phyloP scores from a whole-genome alignment of 805 yeast species.

The Maudiozyma serrabonitensis region DNA sequence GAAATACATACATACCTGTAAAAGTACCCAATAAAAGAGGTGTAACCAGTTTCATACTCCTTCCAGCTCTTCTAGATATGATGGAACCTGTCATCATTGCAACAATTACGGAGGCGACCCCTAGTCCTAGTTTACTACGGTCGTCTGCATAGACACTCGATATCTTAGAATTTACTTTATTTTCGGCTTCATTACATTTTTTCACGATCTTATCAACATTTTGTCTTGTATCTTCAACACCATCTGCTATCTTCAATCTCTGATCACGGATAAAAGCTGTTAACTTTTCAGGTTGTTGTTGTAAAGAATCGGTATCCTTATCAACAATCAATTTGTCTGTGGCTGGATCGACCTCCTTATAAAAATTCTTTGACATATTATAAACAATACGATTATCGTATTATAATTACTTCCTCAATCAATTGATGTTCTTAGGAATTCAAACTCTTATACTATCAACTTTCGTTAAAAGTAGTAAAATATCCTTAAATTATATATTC shows the following conservation, averaged over 20 bases:
- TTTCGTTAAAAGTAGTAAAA: no score
- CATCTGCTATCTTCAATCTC: constrained; percentile 10
- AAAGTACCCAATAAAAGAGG: constrained; percentile 45
- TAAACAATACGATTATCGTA: background rate
- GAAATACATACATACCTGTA: constrained; percentile 48
- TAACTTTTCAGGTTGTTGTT: constrained; percentile 13
- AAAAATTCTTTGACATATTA: constrained; percentile 6
- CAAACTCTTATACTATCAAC: no score
- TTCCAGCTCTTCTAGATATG: constrained; percentile 43
- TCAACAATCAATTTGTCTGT: constrained; percentile 2
- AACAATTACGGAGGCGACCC: constrained; percentile 42
- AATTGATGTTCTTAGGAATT: no score
- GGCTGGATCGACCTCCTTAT: constrained; percentile 4
- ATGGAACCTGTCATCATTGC: constrained; percentile 55
- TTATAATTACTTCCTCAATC: no score
- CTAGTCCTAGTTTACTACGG: constrained; percentile 48
- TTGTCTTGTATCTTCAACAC: constrained; percentile 1
- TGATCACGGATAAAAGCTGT: constrained; percentile 9
- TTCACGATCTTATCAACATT: constrained; percentile 35
- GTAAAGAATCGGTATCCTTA: background rate
- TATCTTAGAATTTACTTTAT: constrained; percentile 41
- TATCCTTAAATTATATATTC: no score
- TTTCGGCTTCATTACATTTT: constrained; percentile 39
- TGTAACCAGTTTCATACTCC: constrained; percentile 36
- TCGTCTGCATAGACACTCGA: constrained; percentile 43